These are phyloP conservation scores for Aschersonia sp. DNA, from an alignment of 2,329 filamentous ascomycete species.

Conservation along the genomic window DNA sequence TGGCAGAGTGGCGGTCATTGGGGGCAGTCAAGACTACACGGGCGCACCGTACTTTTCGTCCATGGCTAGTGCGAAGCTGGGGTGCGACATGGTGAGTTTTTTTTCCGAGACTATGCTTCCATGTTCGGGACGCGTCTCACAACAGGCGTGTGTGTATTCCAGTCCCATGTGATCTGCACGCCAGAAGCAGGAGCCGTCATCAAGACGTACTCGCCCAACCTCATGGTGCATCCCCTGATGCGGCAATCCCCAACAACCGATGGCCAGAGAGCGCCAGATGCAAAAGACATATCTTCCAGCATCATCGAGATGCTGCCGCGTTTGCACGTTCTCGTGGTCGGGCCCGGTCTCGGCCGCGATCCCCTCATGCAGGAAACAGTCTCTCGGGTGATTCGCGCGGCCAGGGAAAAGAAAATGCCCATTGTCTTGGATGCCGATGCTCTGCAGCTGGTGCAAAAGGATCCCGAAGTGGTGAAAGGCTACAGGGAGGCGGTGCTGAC, in stretches of 20 bases:
- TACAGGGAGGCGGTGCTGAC: constrained; percentile 80
- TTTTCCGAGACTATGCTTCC: background rate
- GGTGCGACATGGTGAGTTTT: constrained; percentile 66
- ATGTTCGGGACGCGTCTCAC: background rate
- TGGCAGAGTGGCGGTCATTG: constrained; percentile 83
- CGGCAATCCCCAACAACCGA: constrained; percentile 43
- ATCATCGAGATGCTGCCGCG: constrained; percentile 73
- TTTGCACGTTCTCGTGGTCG: constrained; percentile 83
- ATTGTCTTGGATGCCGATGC: constrained; percentile 90
- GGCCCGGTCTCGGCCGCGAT: constrained; percentile 83
- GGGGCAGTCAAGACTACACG: constrained; percentile 90
- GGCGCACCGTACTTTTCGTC: constrained; percentile 96
- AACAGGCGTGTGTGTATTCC: background rate
- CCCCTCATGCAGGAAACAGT: constrained; percentile 80
- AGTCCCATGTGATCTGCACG: constrained; percentile 94
- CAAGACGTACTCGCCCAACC: constrained; percentile 93
- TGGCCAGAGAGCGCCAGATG: constrained; percentile 33
- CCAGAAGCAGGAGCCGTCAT: constrained; percentile 76
- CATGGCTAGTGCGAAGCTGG: constrained; percentile 84
- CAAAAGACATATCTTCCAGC: constrained; percentile 45
- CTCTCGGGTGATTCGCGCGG: constrained; percentile 62
- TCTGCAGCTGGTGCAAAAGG: constrained; percentile 59
- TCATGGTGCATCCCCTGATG: constrained; percentile 97
- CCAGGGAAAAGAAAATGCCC: constrained; percentile 55
- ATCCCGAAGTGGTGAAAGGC: constrained; percentile 63